Evolutionary conservation across 495 filamentous ascomycete genomes (phyloP).

Genomic region (Acidomyces sp.): DNA sequence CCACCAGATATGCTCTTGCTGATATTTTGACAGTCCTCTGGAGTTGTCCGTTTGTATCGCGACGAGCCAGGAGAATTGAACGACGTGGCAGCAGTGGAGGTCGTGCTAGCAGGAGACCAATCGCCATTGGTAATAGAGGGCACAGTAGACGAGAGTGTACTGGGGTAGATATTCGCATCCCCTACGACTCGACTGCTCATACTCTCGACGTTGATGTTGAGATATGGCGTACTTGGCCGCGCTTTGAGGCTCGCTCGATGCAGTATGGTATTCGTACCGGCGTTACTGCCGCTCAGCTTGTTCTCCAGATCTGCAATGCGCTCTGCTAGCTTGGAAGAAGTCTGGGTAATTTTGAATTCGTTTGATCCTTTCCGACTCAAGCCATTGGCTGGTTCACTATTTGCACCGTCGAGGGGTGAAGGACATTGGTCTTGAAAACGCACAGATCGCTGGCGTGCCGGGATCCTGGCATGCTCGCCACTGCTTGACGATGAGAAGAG

Average conservation of each 20-base stretch:
- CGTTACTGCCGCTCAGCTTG: slow-evolving; percentile 12
- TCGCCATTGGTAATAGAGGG: neutral
- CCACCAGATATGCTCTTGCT: slow-evolving; percentile 17
- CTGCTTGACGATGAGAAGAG: slow-evolving; percentile 6
- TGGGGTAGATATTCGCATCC: slow-evolving; percentile 7
- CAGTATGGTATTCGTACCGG: slow-evolving; percentile 12
- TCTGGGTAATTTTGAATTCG: slow-evolving; percentile 6
- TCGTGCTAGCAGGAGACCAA: slow-evolving; percentile 15
- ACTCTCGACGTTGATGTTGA: slow-evolving; percentile 10
- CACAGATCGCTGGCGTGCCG: slow-evolving; percentile 15
- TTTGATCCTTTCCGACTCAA: neutral
- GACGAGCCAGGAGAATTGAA: slow-evolving; percentile 14
- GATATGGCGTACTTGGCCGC: slow-evolving; percentile 10
- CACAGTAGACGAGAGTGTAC: slow-evolving; percentile 4
- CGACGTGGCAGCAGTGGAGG: slow-evolving; percentile 16
- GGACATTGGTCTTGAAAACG: slow-evolving; percentile 11
- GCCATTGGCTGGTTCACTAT: neutral
- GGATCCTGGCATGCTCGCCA: neutral
- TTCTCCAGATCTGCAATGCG: slow-evolving; percentile 10
- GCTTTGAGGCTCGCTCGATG: slow-evolving; percentile 14
- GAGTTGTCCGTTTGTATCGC: slow-evolving; percentile 11
- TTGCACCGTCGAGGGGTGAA: slow-evolving; percentile 12
- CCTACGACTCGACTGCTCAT: neutral
- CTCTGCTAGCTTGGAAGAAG: slow-evolving; percentile 11
- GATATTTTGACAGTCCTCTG: slow-evolving; percentile 13